Conservation (phyloP, 441 rosid genomes). For the Rhodomyrtus psidioides region DNA sequence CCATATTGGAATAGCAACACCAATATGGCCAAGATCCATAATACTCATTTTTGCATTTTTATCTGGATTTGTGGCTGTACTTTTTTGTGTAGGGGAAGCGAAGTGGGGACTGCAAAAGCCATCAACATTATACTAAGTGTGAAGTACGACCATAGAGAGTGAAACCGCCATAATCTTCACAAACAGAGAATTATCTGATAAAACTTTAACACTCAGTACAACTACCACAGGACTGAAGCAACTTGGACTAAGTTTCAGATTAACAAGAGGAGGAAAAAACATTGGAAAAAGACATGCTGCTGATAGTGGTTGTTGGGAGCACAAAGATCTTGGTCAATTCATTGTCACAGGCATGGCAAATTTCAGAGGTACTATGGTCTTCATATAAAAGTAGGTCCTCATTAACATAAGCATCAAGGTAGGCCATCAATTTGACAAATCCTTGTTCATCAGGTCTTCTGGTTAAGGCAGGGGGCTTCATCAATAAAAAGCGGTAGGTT, state of each 20-base stretch:
- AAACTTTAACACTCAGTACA: constrained; percentile 33
- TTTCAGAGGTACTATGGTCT: constrained; percentile 35
- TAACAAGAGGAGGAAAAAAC: constrained; percentile 25
- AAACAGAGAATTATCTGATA: constrained; percentile 1
- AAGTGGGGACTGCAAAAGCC: background rate
- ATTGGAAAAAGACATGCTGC: constrained; percentile 26
- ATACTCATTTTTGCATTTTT: background rate
- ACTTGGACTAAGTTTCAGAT: constrained; percentile 31
- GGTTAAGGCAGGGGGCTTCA: constrained; percentile 27
- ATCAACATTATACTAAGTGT: background rate
- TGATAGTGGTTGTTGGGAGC: constrained; percentile 57
- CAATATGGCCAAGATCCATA: background rate
- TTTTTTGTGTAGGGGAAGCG: background rate
- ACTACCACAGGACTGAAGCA: constrained; percentile 27
- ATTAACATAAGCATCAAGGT: constrained; percentile 71
- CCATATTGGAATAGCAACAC: background rate
- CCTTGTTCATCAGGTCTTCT: constrained; percentile 92
- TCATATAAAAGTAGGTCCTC: constrained; percentile 51
- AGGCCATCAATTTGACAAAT: constrained; percentile 57
- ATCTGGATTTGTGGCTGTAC: background rate
- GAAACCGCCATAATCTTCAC: constrained; percentile 1
- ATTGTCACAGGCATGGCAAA: constrained; percentile 54
- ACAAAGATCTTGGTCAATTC: constrained; percentile 55
- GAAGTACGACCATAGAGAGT: constrained; percentile 2
- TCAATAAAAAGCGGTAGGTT: constrained; percentile 53